Evolutionary conservation across 148 eudicot genomes (phyloP).

Genomic region (Amaranthus cruentus): DNA sequence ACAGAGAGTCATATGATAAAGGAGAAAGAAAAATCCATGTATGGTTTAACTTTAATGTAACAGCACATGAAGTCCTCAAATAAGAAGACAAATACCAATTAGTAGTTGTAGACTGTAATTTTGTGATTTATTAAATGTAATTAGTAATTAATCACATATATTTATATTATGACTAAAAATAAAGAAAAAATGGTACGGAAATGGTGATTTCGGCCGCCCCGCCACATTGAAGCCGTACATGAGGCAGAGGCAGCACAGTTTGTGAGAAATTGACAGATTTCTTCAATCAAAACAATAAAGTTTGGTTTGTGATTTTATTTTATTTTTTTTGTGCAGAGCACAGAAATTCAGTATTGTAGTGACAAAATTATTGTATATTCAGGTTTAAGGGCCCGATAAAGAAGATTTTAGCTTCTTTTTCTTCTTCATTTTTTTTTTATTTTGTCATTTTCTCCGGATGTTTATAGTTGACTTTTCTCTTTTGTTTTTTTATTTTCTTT

Average conservation of each 20-base stretch:
- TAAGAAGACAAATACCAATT: conserved; percentile 11
- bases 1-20: no score
- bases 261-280: conserved; percentile 3
- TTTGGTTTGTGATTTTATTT: not conserved
- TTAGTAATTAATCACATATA: not conserved
- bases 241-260: conserved; percentile 12
- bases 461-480: not conserved
- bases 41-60: conserved; percentile 22
- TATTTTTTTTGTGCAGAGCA: conserved; percentile 4
- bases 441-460: conserved; percentile 6
- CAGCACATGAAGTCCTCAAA: conserved; percentile 31
- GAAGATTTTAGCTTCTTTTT: not conserved
- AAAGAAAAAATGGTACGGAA: conserved; percentile 15
- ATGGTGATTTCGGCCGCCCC: conserved; percentile 13
- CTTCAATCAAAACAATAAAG: not conserved
- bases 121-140: not conserved
- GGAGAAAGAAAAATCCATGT: not conserved
- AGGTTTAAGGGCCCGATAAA: conserved; percentile 23
- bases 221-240: conserved; percentile 31
- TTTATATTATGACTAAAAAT: not conserved
- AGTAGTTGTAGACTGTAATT: conserved; percentile 2
- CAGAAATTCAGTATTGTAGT: conserved; percentile 11
- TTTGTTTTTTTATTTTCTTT: not conserved
- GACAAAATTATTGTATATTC: not conserved
- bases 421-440: not conserved